Conservation (phyloP, 139 green algal genomes). For the Protoeuglena noctilucae region DNA sequence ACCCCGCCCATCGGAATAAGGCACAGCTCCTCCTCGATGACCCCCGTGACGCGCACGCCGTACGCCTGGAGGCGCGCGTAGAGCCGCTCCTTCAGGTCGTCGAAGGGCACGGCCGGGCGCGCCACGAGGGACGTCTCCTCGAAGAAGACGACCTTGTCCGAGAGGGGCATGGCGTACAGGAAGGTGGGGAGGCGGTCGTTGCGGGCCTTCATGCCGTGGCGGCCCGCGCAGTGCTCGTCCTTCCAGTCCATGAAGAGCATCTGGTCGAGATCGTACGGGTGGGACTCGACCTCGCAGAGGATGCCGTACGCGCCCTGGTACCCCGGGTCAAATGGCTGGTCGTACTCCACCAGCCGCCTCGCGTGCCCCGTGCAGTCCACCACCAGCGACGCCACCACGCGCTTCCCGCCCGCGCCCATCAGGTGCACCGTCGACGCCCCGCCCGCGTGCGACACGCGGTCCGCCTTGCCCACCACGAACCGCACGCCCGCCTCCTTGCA, state of each 20-base stretch:
- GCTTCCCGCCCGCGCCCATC: constrained; percentile 25
- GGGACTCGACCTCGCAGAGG: constrained; percentile 59
- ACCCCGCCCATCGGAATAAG: constrained; percentile 95
- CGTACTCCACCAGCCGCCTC: constrained; percentile 72
- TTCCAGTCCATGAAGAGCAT: constrained; percentile 99
- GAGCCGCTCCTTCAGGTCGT: constrained; percentile 77
- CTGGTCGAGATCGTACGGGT: constrained; percentile 74
- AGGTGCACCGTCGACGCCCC: constrained; percentile 36
- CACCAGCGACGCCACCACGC: constrained; percentile 41
- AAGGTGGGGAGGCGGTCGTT: constrained; percentile 74
- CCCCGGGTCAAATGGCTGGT: constrained; percentile 78
- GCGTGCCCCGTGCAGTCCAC: constrained; percentile 84
- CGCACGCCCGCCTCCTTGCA: constrained; percentile 51
- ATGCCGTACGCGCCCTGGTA: constrained; percentile 94
- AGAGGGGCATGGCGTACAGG: constrained; percentile 97
- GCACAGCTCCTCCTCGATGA: constrained; percentile 96
- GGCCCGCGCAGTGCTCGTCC: constrained; percentile 53
- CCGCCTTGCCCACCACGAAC: constrained; percentile 43
- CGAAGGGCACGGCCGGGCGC: constrained; percentile 67
- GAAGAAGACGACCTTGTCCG: constrained; percentile 55
- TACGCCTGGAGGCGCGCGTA: constrained; percentile 43
- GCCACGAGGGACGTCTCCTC: constrained; percentile 93
- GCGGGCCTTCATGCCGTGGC: constrained; percentile 33
- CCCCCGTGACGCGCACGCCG: constrained; percentile 38
- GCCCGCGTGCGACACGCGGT: constrained; percentile 35